Base-by-base conservation (phyloP, 2,329 filamentous ascomycete genomes). In the Cryphonectria radicalis region DNA sequence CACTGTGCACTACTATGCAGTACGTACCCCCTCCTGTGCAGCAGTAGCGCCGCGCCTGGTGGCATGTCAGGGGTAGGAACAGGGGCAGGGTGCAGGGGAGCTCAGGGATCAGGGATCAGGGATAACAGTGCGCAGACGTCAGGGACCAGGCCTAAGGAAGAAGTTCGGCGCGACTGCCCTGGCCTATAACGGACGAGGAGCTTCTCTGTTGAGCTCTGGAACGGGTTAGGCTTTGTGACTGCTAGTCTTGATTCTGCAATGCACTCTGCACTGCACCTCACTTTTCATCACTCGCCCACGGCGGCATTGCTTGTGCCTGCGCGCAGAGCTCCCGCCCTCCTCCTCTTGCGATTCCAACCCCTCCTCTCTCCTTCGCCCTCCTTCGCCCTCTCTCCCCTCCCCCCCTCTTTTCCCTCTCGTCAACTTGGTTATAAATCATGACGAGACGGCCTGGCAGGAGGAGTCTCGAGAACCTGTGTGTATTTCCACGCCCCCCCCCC, bases 121-220 rank as follows among this genome's bases (percentile, higher is more conserved):
- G 55, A 32, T 32, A 3, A 59, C 13, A 32, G 37, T 6, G 25
- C 25, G 19, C 55, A 59, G 25, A 22, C n/a, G 32, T 14, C 59
- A 62, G 35, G 59, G 35, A 62, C 59, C 32, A 40, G 59, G 59
- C 59, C 59, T n/a, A 62, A 10, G 59, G 59, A 6, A 37, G 59
- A 62, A 62, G 59, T 62, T 62, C 59, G 59, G 59, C 59, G 32
- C 59, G 35, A 62, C 59, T 62, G n/a, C 59, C 59, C 59, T 62
- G 59, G 22, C 32, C 59, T 37, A 62, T 62, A 40, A n/a, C 32
- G 59, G 59, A 40, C 32, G 35, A n/a, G 59, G 35, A 62, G 35
- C 59, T 40, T 40, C 28, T 35, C 59, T 62, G 59, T 22, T 40
- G 35, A 40, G 32, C 32, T 62, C 59, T n/a, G 17, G 22, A 35